Base-by-base conservation (phyloP, 2,329 filamentous ascomycete species). In the Penicillium frequentans region DNA sequence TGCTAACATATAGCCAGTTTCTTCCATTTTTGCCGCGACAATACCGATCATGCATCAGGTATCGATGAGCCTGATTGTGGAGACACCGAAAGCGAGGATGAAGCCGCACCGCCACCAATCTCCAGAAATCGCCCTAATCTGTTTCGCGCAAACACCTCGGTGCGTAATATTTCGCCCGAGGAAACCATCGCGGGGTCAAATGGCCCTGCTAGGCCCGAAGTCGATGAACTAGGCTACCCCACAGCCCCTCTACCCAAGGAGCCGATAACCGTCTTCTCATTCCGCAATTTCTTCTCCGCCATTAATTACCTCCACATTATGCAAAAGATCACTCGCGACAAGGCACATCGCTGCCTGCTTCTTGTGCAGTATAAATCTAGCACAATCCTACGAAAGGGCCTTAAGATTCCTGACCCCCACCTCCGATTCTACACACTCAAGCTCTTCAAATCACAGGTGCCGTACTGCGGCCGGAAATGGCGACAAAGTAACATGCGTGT, bases 391-490 rank as follows among this genome's bases (percentile, higher is more conserved):
- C 90, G 92, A 67, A 97, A 96, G 74, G 88, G 90, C 6, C 85
- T 99, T 16, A 93, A 95, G 65, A 89, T 97, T 23, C 93, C 93
- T 0, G 91, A 99, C 69, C 88, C 88, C 2, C 85, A 91, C 68
- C 82, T 99, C 42, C 87, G 95, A 6, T 86, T 96, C 44, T 98
- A 98, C 79, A 96, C 95, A 0, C 85, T 99, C 65, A 99, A 99
- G 77, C 84, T 99, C 0, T 98, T 98, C 86, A 99, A 99, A 76
- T 95, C 92, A 59, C 95, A 99, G 75, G 95, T 99, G 5, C 95
- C 95, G 1, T 99, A 96, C 80, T 98, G 93, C 74, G 93, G 95
- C 23, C 88, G 95, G 44, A 99, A 99, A 78, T 99, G 95, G 95
- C 88, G 95, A 14, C 95, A 98, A 78, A 88, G 87, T 66, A 98